Evolutionary conservation across 352 stramenopile species (phyloP), one percentile per base, ranked within the genome.

Genomic region (Elongisporangium undulatum): DNA sequence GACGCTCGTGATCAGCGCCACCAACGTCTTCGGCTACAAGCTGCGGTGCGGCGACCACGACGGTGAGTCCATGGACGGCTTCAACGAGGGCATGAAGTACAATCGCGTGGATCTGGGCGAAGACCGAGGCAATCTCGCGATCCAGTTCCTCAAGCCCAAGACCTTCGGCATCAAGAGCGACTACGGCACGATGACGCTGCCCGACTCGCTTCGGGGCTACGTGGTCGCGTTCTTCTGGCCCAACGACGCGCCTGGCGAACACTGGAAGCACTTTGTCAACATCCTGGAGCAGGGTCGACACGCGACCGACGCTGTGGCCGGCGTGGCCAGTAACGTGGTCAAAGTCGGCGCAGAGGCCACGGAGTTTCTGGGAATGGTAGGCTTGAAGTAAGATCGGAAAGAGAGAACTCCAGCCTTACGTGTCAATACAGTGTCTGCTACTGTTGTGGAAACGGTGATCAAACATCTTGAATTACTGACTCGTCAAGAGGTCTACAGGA

Each of bases 111-210:
- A 63, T 39, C 22, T 63, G 15, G 58, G 58, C 34, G 58, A 63
- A 39, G 41, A 63, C 58, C 38, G 58, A n/a, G 38, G 58, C 49
- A 19, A 57, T 34, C 9, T 63, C 8, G 58, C 58, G 8, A 63
- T 63, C 38, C 58, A 63, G 41, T 63, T 63, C 38, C 16, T 63
- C 34, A 63, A 63, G 52, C 16, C 58, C 19, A 63, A 63, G 58
- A 58, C 41, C 10, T 58, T 63, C n/a, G 58, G 58, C 51, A 58
- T 63, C 34, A 57, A 52, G 51, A 58, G 29, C 51, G 52, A 63
- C 50, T 63, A 58, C 52, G 58, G 58, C 9, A 63, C 58, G 20
- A 22, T 63, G 26, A 58, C 52, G 51, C 51, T 63, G 1, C 58
- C 58, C 4, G 58, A 63, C 50, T 63, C 58, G n/a, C 51, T 63